These are phyloP conservation scores for Ustilago bromivora DNA, from an alignment of 1,284 basidiomycete species.

Conservation along the genomic window DNA sequence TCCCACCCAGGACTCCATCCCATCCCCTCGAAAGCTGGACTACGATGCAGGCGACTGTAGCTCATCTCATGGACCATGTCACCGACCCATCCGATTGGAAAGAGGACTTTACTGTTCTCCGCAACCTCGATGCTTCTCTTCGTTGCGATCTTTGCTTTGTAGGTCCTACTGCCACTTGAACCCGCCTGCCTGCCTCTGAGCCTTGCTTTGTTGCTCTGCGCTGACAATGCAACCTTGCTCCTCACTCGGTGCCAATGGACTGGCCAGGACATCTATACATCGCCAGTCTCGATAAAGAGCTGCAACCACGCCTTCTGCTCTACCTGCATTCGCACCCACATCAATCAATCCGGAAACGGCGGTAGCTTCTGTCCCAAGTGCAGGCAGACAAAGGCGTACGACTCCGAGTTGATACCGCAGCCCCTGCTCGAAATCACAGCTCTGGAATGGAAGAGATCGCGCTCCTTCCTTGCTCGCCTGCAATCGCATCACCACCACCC, in stretches of 20 bases:
- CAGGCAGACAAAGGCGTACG: slow-evolving; percentile 64
- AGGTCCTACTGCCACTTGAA: neutral
- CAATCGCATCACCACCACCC: slow-evolving; percentile 14
- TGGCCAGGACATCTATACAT: slow-evolving; percentile 59
- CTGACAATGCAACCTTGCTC: neutral
- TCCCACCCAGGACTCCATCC: neutral
- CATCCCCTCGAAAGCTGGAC: neutral
- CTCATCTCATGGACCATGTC: slow-evolving; percentile 46
- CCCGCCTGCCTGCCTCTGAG: neutral
- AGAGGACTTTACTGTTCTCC: slow-evolving; percentile 46
- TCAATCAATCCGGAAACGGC: slow-evolving; percentile 62
- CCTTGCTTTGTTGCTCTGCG: neutral
- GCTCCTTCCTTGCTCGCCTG: slow-evolving; percentile 35
- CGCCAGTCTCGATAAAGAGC: slow-evolving; percentile 63
- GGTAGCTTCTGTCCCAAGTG: slow-evolving; percentile 67
- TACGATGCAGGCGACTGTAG: slow-evolving; percentile 26
- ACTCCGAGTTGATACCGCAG: slow-evolving; percentile 60
- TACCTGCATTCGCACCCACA: slow-evolving; percentile 64
- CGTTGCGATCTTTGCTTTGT: slow-evolving; percentile 66
- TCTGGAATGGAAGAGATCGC: slow-evolving; percentile 52
- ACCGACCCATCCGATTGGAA: slow-evolving; percentile 66
- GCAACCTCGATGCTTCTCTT: slow-evolving; percentile 56
- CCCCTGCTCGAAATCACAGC: slow-evolving; percentile 60
- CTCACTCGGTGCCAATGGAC: neutral
- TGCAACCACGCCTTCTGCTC: slow-evolving; percentile 67